phyloP scores from a whole-genome alignment of 2,329 filamentous ascomycete genomes.

The Macrophomina tecta region DNA sequence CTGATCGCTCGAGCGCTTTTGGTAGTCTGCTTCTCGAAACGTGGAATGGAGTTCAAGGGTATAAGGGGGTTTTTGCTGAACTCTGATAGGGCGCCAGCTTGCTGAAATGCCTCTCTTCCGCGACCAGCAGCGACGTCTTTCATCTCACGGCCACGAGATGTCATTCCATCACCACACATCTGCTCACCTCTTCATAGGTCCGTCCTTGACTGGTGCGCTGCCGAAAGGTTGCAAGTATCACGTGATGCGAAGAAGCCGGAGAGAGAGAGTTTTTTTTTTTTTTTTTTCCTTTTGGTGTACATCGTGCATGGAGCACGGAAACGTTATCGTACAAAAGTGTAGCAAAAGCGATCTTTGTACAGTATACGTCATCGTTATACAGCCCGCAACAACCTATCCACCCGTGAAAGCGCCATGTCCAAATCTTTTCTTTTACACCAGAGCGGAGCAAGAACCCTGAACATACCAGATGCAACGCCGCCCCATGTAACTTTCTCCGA shows the following conservation, averaged over 20 bases:
- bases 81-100: too few relatives aligned
- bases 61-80: too few relatives aligned
- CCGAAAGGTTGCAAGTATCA: neutral
- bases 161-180: too few relatives aligned
- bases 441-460: constrained; percentile 22
- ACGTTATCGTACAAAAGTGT: constrained; percentile 3
- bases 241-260: neutral
- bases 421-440: constrained; percentile 4
- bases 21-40: too few relatives aligned
- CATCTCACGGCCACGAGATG: too few relatives aligned
- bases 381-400: constrained; percentile 9
- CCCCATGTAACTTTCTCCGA: neutral
- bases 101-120: too few relatives aligned
- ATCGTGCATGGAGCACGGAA: neutral
- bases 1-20: neutral
- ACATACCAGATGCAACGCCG: constrained; percentile 17
- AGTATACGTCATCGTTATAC: neutral
- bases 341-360: neutral
- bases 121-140: too few relatives aligned
- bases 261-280: too few relatives aligned
- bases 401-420: constrained; percentile 5
- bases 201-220: neutral
- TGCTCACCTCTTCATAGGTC: neutral
- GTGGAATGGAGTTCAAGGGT: too few relatives aligned
- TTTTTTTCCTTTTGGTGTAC: neutral